Percentiles rank a stretch among this genome's conserved stretches.
Conservation (phyloP, 768 basidiomycete species). For the Auricularia sp. region DNA sequence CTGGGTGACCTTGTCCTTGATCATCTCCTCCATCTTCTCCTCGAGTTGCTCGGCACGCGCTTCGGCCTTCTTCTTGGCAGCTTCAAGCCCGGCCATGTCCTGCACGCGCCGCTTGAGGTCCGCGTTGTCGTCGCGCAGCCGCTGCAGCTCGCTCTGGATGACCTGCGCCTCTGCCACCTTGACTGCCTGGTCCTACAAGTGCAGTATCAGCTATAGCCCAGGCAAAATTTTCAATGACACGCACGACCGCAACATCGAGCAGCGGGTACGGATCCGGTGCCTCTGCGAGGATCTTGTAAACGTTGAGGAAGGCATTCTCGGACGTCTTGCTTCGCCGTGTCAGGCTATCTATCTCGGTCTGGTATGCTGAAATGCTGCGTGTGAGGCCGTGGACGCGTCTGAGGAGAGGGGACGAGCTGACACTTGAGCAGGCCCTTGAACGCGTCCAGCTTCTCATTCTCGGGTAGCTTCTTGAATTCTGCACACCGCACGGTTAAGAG, state of each 20-base stretch:
- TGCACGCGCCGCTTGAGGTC: conserved; percentile 62
- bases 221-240: conserved; percentile 9
- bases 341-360: conserved; percentile 90
- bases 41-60: conserved; percentile 68
- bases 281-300: conserved; percentile 93
- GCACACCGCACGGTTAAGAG: background rate
- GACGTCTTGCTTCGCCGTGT: conserved; percentile 87
- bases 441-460: conserved; percentile 74
- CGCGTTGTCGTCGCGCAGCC: conserved; percentile 71
- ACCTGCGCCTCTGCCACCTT: conserved; percentile 75
- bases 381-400: background rate
- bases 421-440: conserved; percentile 90
- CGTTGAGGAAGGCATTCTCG: conserved; percentile 92
- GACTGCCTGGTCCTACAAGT: conserved; percentile 78
- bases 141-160: conserved; percentile 62
- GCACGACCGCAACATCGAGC: conserved; percentile 84
- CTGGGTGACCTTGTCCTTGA: conserved; percentile 77
- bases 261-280: conserved; percentile 97
- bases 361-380: conserved; percentile 55
- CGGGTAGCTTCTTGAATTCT: conserved; percentile 97
- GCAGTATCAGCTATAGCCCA: no score
- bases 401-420: conserved; percentile 21
- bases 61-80: conserved; percentile 69
- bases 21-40: conserved; percentile 91
- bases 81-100: conserved; percentile 55